Percentiles rank a stretch among this genome's conserved stretches.
phyloP scores from a whole-genome alignment of 768 basidiomycete species.

The Pulveroboletus frians region DNA sequence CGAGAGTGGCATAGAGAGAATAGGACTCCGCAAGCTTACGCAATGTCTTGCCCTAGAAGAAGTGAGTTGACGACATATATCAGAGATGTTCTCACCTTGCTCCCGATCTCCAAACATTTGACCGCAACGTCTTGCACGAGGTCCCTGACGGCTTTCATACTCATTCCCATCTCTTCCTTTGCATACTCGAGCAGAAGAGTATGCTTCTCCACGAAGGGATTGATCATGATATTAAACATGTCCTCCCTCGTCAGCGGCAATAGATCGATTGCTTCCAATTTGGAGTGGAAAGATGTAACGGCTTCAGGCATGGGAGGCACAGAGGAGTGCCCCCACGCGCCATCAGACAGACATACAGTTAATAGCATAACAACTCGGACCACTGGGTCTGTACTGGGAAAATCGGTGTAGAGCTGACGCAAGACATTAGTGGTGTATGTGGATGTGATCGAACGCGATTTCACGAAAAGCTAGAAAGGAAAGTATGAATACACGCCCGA shows the following conservation, averaged over 20 bases:
- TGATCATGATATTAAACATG: constrained; percentile 56
- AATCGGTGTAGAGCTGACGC: constrained; percentile 60
- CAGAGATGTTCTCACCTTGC: constrained; percentile 32
- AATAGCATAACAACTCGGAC: constrained; percentile 74
- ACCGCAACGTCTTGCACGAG: constrained; percentile 57
- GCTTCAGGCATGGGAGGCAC: constrained; percentile 24
- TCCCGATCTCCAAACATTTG: constrained; percentile 56
- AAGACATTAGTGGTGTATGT: constrained; percentile 46
- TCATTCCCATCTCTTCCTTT: constrained; percentile 39
- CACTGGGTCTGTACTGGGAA: constrained; percentile 53
- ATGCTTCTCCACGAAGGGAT: constrained; percentile 64
- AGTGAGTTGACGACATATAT: constrained; percentile 9
- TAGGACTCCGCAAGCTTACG: constrained; percentile 49
- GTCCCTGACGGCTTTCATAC: constrained; percentile 35
- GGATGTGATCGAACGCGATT: constrained; percentile 59
- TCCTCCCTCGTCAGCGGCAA: constrained; percentile 54
- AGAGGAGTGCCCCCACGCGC: constrained; percentile 24
- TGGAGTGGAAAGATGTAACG: constrained; percentile 37
- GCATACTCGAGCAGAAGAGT: constrained; percentile 48
- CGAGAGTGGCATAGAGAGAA: constrained; percentile 41
- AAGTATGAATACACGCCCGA: constrained; percentile 2
- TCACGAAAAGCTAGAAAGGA: constrained; percentile 55
- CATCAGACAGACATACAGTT: constrained; percentile 48
- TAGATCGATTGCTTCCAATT: constrained; percentile 52
- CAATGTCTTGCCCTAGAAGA: constrained; percentile 57